Conservation (phyloP, 805 yeast species). For the Kodamaea neixiangensis region DNA sequence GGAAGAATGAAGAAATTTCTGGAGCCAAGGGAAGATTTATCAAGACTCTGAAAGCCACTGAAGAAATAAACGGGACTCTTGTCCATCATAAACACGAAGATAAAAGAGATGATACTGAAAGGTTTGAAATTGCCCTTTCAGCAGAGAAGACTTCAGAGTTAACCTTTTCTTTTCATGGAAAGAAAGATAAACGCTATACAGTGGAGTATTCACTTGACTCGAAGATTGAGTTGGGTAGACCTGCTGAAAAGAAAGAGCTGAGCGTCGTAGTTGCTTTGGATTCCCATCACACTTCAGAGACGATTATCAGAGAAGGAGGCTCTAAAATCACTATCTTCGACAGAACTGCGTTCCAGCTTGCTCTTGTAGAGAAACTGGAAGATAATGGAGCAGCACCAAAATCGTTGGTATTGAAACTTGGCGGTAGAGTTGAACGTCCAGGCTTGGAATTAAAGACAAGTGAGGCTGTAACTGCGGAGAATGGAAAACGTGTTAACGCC, state of each 20-base stretch:
- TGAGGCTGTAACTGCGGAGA: neutral
- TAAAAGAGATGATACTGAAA: neutral
- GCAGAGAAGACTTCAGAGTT: neutral
- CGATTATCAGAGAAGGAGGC: neutral
- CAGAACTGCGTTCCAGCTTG: neutral
- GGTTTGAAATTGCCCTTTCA: neutral
- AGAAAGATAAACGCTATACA: neutral
- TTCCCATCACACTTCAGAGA: neutral
- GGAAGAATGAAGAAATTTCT: neutral
- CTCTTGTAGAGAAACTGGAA: neutral
- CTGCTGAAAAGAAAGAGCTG: neutral
- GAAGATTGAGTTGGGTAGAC: neutral
- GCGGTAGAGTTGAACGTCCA: neutral
- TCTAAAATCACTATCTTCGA: neutral
- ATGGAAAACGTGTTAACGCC: neutral
- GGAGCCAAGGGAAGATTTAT: conserved; percentile 2
- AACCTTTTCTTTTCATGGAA: neutral
- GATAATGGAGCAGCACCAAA: neutral
- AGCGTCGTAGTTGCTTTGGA: neutral
- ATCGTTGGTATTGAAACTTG: neutral
- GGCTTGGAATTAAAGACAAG: neutral
- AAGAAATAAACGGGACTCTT: neutral
- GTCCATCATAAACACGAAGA: neutral
- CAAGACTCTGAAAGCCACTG: neutral
- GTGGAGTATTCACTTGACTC: neutral